Conservation (phyloP, 257 asterid species). For the Vinca minor region DNA sequence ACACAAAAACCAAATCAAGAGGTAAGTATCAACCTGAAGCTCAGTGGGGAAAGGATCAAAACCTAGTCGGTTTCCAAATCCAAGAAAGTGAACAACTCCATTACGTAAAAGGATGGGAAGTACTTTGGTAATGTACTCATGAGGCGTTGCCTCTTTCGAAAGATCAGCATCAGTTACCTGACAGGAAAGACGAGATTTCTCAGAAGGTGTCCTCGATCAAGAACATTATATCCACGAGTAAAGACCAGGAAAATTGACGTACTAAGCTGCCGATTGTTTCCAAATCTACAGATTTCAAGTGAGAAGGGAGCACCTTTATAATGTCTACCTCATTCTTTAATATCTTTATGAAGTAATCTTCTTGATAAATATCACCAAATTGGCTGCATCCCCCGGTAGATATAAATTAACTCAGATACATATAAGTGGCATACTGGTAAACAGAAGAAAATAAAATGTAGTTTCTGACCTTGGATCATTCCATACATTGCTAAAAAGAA, state of each 20-base stretch:
- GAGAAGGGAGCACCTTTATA: slow-evolving; percentile 65
- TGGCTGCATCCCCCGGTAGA: slow-evolving; percentile 47
- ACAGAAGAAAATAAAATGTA: slow-evolving; percentile 5
- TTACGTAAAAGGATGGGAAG: slow-evolving; percentile 58
- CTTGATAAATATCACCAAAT: slow-evolving; percentile 79
- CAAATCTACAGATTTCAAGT: slow-evolving; percentile 49
- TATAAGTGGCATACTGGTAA: neutral
- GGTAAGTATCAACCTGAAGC: slow-evolving; percentile 51
- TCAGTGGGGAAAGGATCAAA: slow-evolving; percentile 69
- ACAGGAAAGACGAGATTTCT: slow-evolving; percentile 17
- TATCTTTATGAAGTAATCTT: slow-evolving; percentile 49
- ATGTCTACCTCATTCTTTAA: slow-evolving; percentile 55
- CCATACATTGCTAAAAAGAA: slow-evolving; percentile 97
- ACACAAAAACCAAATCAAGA: neutral
- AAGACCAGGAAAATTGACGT: slow-evolving; percentile 23
- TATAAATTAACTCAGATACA: neutral
- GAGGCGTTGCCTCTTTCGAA: slow-evolving; percentile 79
- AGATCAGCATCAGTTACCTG: slow-evolving; percentile 90
- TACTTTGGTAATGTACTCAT: slow-evolving; percentile 51
- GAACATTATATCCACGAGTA: slow-evolving; percentile 2
- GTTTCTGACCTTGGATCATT: slow-evolving; percentile 70
- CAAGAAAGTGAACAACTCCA: slow-evolving; percentile 80
- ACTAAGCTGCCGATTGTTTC: slow-evolving; percentile 80
- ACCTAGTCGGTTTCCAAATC: slow-evolving; percentile 89
- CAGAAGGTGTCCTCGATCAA: slow-evolving; percentile 3